Base-by-base conservation (phyloP, 2,329 filamentous ascomycete species). In the Colletotrichum sidae region DNA sequence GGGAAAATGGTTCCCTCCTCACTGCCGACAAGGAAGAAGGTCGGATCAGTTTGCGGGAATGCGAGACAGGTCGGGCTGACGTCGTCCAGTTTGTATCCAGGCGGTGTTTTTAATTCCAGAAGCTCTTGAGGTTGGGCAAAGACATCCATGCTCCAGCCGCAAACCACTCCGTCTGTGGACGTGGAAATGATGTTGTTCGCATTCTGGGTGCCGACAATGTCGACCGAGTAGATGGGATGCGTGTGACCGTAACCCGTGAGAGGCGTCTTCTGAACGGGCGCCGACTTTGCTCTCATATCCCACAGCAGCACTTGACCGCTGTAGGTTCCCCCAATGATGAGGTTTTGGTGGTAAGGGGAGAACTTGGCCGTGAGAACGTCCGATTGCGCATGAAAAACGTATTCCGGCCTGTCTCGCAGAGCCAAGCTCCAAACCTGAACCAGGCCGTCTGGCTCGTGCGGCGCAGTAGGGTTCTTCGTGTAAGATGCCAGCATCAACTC, bases 131-230 rank as follows among this genome's bases (percentile, higher is more conserved):
- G 96, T 77, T 97, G 93, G 1, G 95, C 93, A 67, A 99, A 92
- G 88, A 99, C 98, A 77, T 99, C 96, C 69, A 97, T 93, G 60
- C 92, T 94, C 96, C 96, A 99, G 52, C 94, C 93, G 77, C 96
- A 99, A 46, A 98, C 93, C 9, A 97, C 93, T 59, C 96, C 96
- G 74, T 99, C 96, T 1, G 96, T 99, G 1, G 94, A 97, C 76
- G 93, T 95, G 39, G 94, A 97, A 72, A 99, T 92, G 75, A 99
- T 97, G 78, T 98, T 99, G 81, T 97, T 97, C 65, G 96, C 96
- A 76, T 99, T 99, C 75, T 98, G 96, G 1, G 96, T 99, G 69
- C 96, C 96, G 54, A 99, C 93, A 60, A 99, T 96, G 68, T 96
- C 92, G 62, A 99, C 89, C 44, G 92, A 94, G 81, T 99, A 99